Base-by-base conservation (phyloP, 768 basidiomycete species). In the Amanita polypyramis region DNA sequence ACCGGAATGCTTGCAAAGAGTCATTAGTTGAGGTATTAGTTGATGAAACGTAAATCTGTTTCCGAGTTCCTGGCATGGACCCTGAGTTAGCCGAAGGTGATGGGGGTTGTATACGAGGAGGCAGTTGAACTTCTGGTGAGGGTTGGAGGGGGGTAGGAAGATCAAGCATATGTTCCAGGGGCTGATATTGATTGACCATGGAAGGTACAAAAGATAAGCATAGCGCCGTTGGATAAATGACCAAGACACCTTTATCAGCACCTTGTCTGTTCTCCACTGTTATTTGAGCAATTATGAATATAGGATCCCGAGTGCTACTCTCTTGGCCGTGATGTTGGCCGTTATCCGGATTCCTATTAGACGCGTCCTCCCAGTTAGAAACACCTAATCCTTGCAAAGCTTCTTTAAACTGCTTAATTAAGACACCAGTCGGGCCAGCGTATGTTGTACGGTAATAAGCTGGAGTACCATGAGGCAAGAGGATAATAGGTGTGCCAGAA, bases 401-500 rank as follows among this genome's bases (percentile, higher is more conserved):
- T 3, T 76, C 70, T 36, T 75, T 69, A 50, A 90, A 91, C 54
- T 82, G 80, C 17, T 69, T 67, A 1, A 73, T 69, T 20, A 87
- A 67, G 1, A 70, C 77, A 8, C 78, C 69, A 6, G 77, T 77
- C 25, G 85, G 80, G 17, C 83, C 88, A 12, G 68, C 68, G 56
- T 87, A 90, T n/a, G 67, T 62, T n/a, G 78, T 70, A 34, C 89
- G 66, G 54, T 76, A 85, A 62, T 81, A 85, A 2, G 86, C 85
- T 2, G 87, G 85, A 3, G 75, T 78, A 25, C 76, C 80, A 51
- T 79, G 73, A 4, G 87, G 87, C 15, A 89, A 70, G 3, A 91
- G 68, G 8, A 69, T 72, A 43, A 90, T 79, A 7, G 85, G 85
- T 9, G 79, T 72, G 7, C 86, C 85, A 8, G 77, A 60, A 21